Evolutionary conservation across 1,139 yeast species (phyloP).

Genomic region (Protomyces arabidopsidicola): DNA sequence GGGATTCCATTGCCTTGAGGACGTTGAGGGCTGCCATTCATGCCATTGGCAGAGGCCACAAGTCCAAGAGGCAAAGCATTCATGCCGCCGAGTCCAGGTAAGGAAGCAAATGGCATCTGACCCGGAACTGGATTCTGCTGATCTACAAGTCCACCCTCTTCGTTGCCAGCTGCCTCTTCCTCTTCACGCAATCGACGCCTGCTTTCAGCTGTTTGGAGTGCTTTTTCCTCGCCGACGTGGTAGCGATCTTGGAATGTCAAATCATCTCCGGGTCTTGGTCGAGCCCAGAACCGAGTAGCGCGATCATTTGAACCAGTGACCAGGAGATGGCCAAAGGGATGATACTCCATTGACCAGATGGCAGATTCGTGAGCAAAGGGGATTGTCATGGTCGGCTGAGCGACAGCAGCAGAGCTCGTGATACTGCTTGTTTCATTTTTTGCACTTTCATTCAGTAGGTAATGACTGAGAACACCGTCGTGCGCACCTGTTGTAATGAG

Average conservation of each 20-base stretch:
- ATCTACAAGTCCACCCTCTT: constrained; percentile 17
- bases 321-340: constrained; percentile 86
- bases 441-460: constrained; percentile 50
- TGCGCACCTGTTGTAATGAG: constrained; percentile 80
- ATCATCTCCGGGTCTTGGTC: constrained; percentile 87
- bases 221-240: constrained; percentile 40
- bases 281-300: constrained; percentile 90
- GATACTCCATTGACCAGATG: constrained; percentile 82
- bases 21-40: not conserved
- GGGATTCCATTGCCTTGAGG: constrained; percentile 1
- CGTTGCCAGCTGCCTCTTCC: constrained; percentile 15
- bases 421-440: constrained; percentile 28
- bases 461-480: constrained; percentile 81
- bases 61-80: constrained; percentile 1
- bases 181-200: not conserved
- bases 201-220: constrained; percentile 3
- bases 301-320: constrained; percentile 93
- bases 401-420: constrained; percentile 26
- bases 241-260: constrained; percentile 77
- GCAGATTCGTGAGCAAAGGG: constrained; percentile 95
- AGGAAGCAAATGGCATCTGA: not conserved
- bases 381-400: constrained; percentile 45
- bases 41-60: not conserved
- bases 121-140: constrained; percentile 14
- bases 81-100: constrained; percentile 16